phyloP scores from a whole-genome alignment of 768 basidiomycete species.

The Lenzites betulinus region DNA sequence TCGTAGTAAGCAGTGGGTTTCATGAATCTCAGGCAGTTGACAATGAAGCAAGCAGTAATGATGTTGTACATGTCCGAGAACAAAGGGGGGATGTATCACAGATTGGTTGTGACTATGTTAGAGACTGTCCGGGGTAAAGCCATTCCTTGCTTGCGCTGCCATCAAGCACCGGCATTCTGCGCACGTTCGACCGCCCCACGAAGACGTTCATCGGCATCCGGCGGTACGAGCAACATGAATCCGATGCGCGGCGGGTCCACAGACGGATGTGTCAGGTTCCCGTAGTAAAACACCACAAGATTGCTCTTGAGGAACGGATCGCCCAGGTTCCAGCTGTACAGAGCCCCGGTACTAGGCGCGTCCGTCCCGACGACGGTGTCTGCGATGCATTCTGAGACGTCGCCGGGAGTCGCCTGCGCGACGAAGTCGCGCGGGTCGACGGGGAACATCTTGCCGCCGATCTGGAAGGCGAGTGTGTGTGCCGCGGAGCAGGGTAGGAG shows the following conservation, averaged over 20 bases:
- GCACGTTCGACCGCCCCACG: constrained; percentile 39
- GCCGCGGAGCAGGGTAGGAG: constrained; percentile 61
- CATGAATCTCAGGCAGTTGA: no score
- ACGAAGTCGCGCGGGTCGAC: constrained; percentile 77
- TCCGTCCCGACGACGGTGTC: constrained; percentile 63
- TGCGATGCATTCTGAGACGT: constrained; percentile 48
- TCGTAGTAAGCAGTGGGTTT: no score
- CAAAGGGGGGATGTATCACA: no score
- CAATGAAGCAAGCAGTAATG: no score
- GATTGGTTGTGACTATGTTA: no score
- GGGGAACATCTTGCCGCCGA: constrained; percentile 69
- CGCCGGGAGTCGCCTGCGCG: constrained; percentile 39
- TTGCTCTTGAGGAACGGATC: constrained; percentile 78
- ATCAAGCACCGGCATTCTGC: constrained; percentile 24
- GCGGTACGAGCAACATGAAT: constrained; percentile 67
- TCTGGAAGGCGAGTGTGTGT: constrained; percentile 65
- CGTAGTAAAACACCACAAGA: constrained; percentile 68
- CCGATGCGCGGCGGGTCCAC: constrained; percentile 69
- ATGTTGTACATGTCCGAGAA: no score
- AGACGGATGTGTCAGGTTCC: constrained; percentile 69
- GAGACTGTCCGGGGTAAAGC: no score
- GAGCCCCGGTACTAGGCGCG: constrained; percentile 57
- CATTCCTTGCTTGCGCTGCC: no score
- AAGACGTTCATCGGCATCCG: constrained; percentile 47
- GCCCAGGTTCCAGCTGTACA: constrained; percentile 79